A percentile compares a stretch with the other conserved stretches of the same genome.
Conservation (phyloP, 352 stramenopile genomes). For the Globisporangium acanthophoron region DNA sequence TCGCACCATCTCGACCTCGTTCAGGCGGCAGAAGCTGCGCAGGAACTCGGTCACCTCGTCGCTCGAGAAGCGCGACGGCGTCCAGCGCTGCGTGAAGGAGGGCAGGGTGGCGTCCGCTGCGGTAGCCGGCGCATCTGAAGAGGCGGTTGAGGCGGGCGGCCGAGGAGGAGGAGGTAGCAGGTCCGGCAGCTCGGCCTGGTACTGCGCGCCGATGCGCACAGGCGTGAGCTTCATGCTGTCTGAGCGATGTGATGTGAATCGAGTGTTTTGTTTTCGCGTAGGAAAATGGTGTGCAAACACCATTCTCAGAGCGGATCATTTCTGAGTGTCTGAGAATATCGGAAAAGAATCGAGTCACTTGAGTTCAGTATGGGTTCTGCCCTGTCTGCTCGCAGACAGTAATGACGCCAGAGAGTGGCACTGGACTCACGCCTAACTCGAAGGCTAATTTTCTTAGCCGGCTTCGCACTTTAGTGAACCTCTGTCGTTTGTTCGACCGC, state of each 20-base stretch:
- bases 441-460: no score
- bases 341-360: no score
- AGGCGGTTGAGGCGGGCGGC: not conserved
- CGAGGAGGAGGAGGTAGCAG: conserved; percentile 24
- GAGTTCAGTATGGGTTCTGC: no score
- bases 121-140: not conserved
- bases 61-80: conserved; percentile 17
- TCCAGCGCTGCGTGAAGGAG: conserved; percentile 32
- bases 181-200: conserved; percentile 49
- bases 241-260: not conserved
- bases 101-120: no score
- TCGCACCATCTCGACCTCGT: conserved; percentile 50
- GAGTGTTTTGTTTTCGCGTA: not conserved
- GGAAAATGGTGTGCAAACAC: no score
- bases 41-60: conserved; percentile 51
- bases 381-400: no score
- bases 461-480: no score
- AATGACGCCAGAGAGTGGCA: no score
- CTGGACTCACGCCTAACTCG: no score
- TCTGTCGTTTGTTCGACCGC: no score
- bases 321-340: no score
- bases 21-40: conserved; percentile 32
- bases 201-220: conserved; percentile 26
- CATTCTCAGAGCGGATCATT: no score
- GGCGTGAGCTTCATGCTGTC: conserved; percentile 14